Base-by-base conservation (phyloP, 805 yeast species). In the Candida berthetii region DNA sequence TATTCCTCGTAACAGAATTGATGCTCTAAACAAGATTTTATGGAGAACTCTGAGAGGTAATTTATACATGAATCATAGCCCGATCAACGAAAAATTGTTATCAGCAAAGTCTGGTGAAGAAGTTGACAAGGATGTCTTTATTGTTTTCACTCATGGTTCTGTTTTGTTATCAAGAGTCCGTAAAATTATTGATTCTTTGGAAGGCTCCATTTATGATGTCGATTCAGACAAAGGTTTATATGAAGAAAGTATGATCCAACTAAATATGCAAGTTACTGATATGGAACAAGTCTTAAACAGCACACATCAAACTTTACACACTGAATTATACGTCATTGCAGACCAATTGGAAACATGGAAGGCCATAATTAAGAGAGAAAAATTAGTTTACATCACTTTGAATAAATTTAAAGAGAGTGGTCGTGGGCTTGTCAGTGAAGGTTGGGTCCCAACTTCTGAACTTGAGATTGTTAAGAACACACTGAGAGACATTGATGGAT, bases 41-140 rank as follows among this genome's bases (percentile, higher is more conserved):
- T 93, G 96, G 96, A 77, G 99, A 65, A 80, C 88, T 16, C 73
- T 91, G 48, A 80, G 99, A 61, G 99, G 99, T 56, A 93, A 93
- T 60, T 69, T 95, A 49, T 87, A 76, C 55, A 76, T 90, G 60
- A 81, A 82, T 50, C 76, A 84, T 48, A 74, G 76, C 37, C 93
- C 85, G 50, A 78, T 91, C 44, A 74, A 75, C 7, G 85, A 83
- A 52, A 76, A 80, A 17, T 65, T 88, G 39, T 76, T 74, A 54
- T 95, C 87, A 53, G 60, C 74, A 35, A 72, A 78, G 54, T 53
- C 80, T 18, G 76, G 76, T 38, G 70, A 71, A 25, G 66, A 64
- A 40, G 76, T 83, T 10, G 81, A 76, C 48, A 91, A 91, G 61
- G 85, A 82, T 57, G 82, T 88, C 37, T 90, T 93, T 56, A 78